Evolutionary conservation across 2,329 filamentous ascomycete genomes (phyloP).

Genomic region (Thyridium curvatum): DNA sequence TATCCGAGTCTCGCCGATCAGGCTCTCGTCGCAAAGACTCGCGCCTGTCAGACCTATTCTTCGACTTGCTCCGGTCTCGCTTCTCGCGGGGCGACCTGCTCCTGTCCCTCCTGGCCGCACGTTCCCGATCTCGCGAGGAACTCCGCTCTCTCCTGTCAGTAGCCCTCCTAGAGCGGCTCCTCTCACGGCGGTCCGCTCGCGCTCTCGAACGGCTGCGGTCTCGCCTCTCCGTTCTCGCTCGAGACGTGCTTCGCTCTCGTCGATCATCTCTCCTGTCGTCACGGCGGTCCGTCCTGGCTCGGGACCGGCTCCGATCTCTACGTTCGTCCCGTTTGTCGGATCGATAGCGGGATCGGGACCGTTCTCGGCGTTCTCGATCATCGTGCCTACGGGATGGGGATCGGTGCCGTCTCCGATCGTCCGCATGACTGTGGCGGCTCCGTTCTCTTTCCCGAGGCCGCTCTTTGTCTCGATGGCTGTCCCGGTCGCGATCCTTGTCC

Average conservation of each 20-base stretch:
- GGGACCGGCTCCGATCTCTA: slow-evolving; percentile 19
- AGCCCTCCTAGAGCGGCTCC: slow-evolving; percentile 19
- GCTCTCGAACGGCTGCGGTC: slow-evolving; percentile 16
- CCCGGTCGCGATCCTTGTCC: slow-evolving; percentile 22
- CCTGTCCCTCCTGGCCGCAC: slow-evolving; percentile 18
- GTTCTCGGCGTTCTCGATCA: slow-evolving; percentile 17
- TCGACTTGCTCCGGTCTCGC: slow-evolving; percentile 18
- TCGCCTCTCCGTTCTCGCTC: slow-evolving; percentile 15
- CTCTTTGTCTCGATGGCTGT: slow-evolving; percentile 25
- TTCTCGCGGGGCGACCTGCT: slow-evolving; percentile 20
- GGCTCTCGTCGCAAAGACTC: slow-evolving; percentile 12
- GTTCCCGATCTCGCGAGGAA: slow-evolving; percentile 9
- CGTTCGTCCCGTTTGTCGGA: slow-evolving; percentile 17
- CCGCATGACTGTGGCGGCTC: slow-evolving; percentile 17
- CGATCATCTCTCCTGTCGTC: slow-evolving; percentile 22
- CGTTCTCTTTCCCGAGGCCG: slow-evolving; percentile 21
- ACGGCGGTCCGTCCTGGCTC: slow-evolving; percentile 7
- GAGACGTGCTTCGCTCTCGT: slow-evolving; percentile 21
- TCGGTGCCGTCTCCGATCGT: slow-evolving; percentile 16
- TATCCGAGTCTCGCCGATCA: slow-evolving; percentile 8
- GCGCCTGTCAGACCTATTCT: slow-evolving; percentile 11
- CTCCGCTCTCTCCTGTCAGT: slow-evolving; percentile 4
- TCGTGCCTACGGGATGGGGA: slow-evolving; percentile 9
- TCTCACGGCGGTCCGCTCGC: slow-evolving; percentile 12
- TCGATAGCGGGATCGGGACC: slow-evolving; percentile 17